Percentiles rank a stretch among this genome's conserved stretches.
These are phyloP conservation scores for Austropuccinia psidii DNA, from an alignment of 1,284 basidiomycete species.

Conservation along the genomic window DNA sequence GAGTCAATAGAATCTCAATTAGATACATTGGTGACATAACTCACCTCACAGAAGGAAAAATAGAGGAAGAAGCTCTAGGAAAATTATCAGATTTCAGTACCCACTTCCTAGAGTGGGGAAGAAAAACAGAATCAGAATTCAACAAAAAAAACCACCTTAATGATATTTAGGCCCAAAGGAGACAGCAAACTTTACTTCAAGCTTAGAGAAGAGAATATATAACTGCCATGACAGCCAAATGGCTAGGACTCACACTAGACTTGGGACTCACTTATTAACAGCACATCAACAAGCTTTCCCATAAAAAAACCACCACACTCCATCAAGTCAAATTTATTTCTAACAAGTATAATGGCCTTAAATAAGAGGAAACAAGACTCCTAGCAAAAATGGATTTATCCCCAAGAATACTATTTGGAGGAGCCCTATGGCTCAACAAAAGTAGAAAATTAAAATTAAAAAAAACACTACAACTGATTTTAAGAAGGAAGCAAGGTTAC, in stretches of 20 bases:
- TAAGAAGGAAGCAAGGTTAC: too few relatives aligned
- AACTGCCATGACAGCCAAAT: too few relatives aligned
- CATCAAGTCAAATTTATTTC: too few relatives aligned
- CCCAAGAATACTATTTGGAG: too few relatives aligned
- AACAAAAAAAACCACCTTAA: background rate
- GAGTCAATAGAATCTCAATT: background rate
- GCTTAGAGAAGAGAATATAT: background rate
- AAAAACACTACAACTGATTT: too few relatives aligned
- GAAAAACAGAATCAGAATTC: background rate
- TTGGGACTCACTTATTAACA: background rate
- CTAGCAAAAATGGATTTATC: too few relatives aligned
- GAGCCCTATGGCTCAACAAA: too few relatives aligned
- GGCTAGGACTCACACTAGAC: background rate
- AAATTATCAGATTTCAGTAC: background rate
- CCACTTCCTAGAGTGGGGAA: background rate
- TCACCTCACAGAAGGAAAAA: background rate
- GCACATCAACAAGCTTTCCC: background rate
- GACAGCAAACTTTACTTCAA: background rate
- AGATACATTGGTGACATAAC: background rate
- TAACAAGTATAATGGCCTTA: too few relatives aligned
- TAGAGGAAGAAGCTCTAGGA: background rate
- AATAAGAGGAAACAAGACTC: too few relatives aligned
- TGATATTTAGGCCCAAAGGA: background rate
- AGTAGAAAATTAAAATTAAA: too few relatives aligned
- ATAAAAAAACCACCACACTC: too few relatives aligned